A percentile compares a stretch with the other conserved stretches of the same genome.
Conservation (phyloP, 179 eudicot species). For the Nepenthes alata region DNA sequence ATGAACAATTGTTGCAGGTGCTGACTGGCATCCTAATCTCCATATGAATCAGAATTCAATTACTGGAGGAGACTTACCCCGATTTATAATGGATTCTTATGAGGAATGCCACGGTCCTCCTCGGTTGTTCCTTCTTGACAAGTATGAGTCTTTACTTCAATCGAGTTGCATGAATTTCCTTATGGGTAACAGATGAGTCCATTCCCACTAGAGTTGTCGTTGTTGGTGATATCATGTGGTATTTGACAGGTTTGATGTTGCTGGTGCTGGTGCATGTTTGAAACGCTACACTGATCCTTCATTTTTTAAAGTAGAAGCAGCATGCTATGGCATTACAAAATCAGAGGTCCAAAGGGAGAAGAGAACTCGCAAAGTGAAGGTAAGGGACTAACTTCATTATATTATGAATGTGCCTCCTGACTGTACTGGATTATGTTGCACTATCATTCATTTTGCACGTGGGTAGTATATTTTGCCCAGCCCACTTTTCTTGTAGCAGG, state of each 20-base stretch:
- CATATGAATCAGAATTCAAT: slow-evolving; percentile 54
- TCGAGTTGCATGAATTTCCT: neutral
- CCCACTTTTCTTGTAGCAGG: no score
- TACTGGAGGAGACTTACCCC: slow-evolving; percentile 67
- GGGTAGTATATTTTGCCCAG: no score
- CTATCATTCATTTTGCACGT: no score
- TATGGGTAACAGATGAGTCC: neutral
- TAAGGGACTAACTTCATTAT: slow-evolving; percentile 8
- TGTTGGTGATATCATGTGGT: neutral
- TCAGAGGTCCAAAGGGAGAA: slow-evolving; percentile 69
- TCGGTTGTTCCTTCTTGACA: slow-evolving; percentile 86
- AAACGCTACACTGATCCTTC: slow-evolving; percentile 97
- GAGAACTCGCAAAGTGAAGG: slow-evolving; percentile 77
- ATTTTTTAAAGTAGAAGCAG: slow-evolving; percentile 54
- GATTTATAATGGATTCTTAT: slow-evolving; percentile 95
- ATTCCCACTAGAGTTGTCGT: neutral
- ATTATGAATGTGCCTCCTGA: neutral
- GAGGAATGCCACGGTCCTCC: slow-evolving; percentile 99
- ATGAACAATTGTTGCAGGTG: slow-evolving; percentile 34
- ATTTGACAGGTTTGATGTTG: slow-evolving; percentile 84
- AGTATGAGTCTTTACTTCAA: slow-evolving; percentile 30
- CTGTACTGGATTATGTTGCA: no score
- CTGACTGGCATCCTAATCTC: slow-evolving; percentile 77
- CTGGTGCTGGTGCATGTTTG: slow-evolving; percentile 95
- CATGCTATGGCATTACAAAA: slow-evolving; percentile 31